phyloP scores from a whole-genome alignment of 2,329 filamentous ascomycete species.

The Claviceps digitariae region DNA sequence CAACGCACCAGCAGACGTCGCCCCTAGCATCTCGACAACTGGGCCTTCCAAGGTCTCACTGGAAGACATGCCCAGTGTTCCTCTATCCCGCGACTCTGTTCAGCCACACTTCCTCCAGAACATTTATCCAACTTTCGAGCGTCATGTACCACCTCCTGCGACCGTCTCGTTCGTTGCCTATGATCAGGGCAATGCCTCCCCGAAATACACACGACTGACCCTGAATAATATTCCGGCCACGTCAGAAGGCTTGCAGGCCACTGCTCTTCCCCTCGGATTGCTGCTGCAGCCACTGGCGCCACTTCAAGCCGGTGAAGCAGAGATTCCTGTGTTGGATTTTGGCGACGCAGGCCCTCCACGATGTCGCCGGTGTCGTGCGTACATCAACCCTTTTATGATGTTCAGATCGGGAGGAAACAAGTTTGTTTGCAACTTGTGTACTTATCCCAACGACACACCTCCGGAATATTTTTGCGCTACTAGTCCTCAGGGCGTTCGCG shows the following conservation, averaged over 20 bases:
- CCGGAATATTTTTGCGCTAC: slow-evolving; percentile 89
- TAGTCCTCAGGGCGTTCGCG: slow-evolving; percentile 70
- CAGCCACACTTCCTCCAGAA: slow-evolving; percentile 77
- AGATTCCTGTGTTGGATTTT: slow-evolving; percentile 89
- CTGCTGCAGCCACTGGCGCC: slow-evolving; percentile 78
- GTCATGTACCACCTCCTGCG: slow-evolving; percentile 79
- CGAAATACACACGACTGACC: slow-evolving; percentile 82
- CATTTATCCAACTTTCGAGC: slow-evolving; percentile 91
- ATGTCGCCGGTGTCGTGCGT: slow-evolving; percentile 83
- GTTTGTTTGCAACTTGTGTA: slow-evolving; percentile 96
- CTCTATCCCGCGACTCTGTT: slow-evolving; percentile 66
- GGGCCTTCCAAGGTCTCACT: slow-evolving; percentile 54
- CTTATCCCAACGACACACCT: slow-evolving; percentile 87
- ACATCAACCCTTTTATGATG: slow-evolving; percentile 99
- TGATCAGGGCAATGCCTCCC: slow-evolving; percentile 93
- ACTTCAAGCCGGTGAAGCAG: slow-evolving; percentile 69
- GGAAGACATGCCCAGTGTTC: slow-evolving; percentile 86
- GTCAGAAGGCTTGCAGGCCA: slow-evolving; percentile 64
- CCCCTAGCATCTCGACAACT: slow-evolving; percentile 19
- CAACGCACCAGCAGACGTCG: slow-evolving; percentile 14
- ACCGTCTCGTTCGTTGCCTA: slow-evolving; percentile 82
- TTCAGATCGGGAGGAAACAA: slow-evolving; percentile 91
- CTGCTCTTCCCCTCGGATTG: slow-evolving; percentile 74
- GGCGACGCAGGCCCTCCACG: slow-evolving; percentile 80
- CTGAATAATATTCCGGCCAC: slow-evolving; percentile 86